Conservation (phyloP, 2,329 filamentous ascomycete genomes). For the Alternaria triticimaculans region DNA sequence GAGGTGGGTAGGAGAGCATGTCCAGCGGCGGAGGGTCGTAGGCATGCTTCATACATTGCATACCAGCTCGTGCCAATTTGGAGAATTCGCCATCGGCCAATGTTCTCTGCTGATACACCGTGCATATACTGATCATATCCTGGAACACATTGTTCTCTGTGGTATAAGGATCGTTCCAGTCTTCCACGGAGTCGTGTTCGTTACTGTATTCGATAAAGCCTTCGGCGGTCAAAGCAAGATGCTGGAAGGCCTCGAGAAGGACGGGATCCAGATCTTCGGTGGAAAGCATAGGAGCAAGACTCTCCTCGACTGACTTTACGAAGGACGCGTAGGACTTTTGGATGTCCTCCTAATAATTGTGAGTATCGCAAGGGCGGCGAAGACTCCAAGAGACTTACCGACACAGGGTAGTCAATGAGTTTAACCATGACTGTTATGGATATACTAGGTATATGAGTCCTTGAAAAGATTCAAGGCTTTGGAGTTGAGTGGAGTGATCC, state of each 20-base stretch:
- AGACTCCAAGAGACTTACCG: not conserved
- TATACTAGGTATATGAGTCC: accelerated
- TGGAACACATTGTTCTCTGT: not conserved
- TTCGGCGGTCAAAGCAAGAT: not conserved
- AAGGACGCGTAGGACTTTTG: not conserved
- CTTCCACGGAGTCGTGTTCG: not conserved
- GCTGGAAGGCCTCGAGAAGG: not conserved
- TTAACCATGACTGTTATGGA: not conserved
- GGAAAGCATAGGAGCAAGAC: accelerated
- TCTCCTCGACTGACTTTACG: not conserved
- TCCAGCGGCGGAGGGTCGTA: not conserved
- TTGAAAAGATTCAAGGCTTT: not conserved
- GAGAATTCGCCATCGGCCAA: not conserved
- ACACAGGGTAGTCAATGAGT: not conserved
- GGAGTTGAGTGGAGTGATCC: not conserved
- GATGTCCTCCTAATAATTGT: not conserved
- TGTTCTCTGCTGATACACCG: not conserved
- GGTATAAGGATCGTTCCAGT: not conserved
- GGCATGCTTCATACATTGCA: not conserved
- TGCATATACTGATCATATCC: not conserved
- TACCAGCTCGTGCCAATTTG: not conserved
- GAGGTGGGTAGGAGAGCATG: not conserved
- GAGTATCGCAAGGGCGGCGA: accelerated
- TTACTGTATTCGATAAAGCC: not conserved
- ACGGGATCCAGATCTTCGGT: not conserved